Evolutionary conservation across 805 yeast species (phyloP).

Genomic region (Candida broadrunensis): DNA sequence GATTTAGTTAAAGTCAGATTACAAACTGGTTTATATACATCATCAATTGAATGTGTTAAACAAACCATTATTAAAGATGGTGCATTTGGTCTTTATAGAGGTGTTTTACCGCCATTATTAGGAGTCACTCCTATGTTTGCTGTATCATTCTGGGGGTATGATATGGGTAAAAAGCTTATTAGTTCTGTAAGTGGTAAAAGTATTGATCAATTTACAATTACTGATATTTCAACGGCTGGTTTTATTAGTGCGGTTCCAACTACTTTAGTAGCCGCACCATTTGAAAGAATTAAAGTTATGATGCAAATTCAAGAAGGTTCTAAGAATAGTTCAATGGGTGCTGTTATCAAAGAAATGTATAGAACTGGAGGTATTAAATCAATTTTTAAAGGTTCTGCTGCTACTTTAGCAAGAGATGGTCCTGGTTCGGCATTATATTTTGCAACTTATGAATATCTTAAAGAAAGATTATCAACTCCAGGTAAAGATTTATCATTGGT

Average conservation of each 20-base stretch:
- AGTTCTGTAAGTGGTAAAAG: constrained; percentile 36
- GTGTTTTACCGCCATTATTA: constrained; percentile 89
- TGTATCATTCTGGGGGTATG: constrained; percentile 98
- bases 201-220: constrained; percentile 50
- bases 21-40: constrained; percentile 73
- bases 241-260: constrained; percentile 93
- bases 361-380: constrained; percentile 80
- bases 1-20: constrained; percentile 89
- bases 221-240: constrained; percentile 86
- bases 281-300: constrained; percentile 92
- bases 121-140: constrained; percentile 99
- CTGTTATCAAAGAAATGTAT: constrained; percentile 66
- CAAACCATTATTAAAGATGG: constrained; percentile 74
- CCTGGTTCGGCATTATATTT: constrained; percentile 96
- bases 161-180: constrained; percentile 81
- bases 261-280: constrained; percentile 95
- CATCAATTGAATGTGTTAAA: constrained; percentile 65
- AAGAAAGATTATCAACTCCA: constrained; percentile 55
- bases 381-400: constrained; percentile 84
- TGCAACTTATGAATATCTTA: constrained; percentile 87
- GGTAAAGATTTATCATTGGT: constrained; percentile 60
- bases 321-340: constrained; percentile 47
- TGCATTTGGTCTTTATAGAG: constrained; percentile 79
- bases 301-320: constrained; percentile 67
- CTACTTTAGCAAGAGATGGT: constrained; percentile 94